Evolutionary conservation across 257 asterid genomes (phyloP), one percentile per base, ranked within the genome.

Genomic region (Penstemon barbatus): DNA sequence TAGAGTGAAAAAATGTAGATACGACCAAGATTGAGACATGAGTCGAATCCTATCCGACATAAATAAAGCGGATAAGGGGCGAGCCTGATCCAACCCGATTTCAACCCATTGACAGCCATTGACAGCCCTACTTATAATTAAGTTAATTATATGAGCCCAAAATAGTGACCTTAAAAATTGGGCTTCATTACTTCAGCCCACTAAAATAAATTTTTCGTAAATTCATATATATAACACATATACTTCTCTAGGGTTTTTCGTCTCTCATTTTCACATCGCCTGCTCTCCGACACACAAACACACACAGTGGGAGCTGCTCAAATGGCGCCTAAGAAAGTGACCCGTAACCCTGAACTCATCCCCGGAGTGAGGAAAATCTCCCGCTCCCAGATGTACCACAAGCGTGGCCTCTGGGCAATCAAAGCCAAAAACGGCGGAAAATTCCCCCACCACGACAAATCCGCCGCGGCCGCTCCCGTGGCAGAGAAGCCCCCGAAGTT

Each of bases 331-430:
- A 83, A 44, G 65, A 70, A 39, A 37, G 57, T 19, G 42, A 38
- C 61, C 45, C 85, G 86, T 5, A 84, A 84, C 73, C 89, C 81
- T 19, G 83, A 84, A 15, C 80, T 84, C 4, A 81, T 81, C 19
- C 83, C 74, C 7, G 85, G 89, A 1, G 76, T 81, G 2, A 63
- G 83, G 1, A 84, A 77, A 37, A 7, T 53, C 12, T 74, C 83
- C 3, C 81, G 84, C 25, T 84, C 84, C 3, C 43, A 74, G 61
- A 78, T 78, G 84, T 83, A 78, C 79, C 86, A 76, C 71, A 78
- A 78, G 71, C 78, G 84, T 4, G 83, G 89, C 1, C 75, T 81
- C 5, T 84, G 84, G 81, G 89, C 86, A 0, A 81, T 84, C 75
- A 84, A 84, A 57, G 84, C 79, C 33, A 81, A 76, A 25, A 63